phyloP scores from a whole-genome alignment of 2,329 filamentous ascomycete genomes.

The Alternaria ethzedia region DNA sequence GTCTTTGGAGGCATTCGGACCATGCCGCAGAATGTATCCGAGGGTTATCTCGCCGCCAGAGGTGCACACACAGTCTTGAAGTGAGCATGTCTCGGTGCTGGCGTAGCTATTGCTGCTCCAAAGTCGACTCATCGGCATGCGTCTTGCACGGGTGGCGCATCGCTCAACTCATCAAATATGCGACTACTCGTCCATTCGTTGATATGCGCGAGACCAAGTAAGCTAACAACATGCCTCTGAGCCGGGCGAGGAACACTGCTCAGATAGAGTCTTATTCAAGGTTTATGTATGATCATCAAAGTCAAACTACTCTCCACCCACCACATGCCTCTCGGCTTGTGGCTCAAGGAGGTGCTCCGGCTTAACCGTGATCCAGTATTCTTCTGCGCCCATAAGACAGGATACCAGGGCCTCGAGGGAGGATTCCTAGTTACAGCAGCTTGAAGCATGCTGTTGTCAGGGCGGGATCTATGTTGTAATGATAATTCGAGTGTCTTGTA shows the following conservation, averaged over 20 bases:
- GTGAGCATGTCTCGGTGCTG: slow-evolving; percentile 54
- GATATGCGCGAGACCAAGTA: neutral
- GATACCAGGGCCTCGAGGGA: slow-evolving; percentile 80
- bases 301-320: slow-evolving; percentile 94
- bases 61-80: slow-evolving; percentile 94
- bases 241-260: neutral
- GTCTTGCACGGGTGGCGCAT: neutral
- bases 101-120: neutral
- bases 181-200: neutral
- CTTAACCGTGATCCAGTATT: slow-evolving; percentile 88
- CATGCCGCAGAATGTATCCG: slow-evolving; percentile 80
- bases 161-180: neutral
- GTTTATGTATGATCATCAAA: slow-evolving; percentile 83
- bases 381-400: slow-evolving; percentile 79
- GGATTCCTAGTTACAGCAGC: slow-evolving; percentile 65
- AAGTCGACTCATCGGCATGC: neutral
- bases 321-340: slow-evolving; percentile 76
- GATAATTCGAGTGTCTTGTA: slow-evolving; percentile 2
- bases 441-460: slow-evolving; percentile 58
- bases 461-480: slow-evolving; percentile 49
- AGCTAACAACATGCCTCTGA: neutral
- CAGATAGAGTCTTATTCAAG: neutral
- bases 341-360: slow-evolving; percentile 93
- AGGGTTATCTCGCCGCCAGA: slow-evolving; percentile 87
- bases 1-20: slow-evolving; percentile 83